phyloP scores from a whole-genome alignment of 2,329 filamentous ascomycete species.

The Hymenoscyphus infarciens region DNA sequence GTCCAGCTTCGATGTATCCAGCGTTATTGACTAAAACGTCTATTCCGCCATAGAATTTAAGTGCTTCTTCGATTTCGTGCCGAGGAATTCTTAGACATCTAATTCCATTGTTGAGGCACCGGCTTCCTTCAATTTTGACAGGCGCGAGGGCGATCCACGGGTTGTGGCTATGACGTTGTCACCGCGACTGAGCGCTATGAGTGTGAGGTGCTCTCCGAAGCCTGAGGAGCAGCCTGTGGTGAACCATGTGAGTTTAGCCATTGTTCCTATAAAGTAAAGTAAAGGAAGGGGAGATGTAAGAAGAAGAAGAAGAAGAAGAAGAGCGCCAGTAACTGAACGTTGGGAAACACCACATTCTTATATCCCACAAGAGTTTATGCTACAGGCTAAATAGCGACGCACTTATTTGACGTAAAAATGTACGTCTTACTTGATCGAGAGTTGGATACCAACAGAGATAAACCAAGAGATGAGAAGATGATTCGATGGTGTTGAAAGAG shows the following conservation, averaged over 20 bases:
- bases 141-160: conserved; percentile 36
- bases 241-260: conserved; percentile 21
- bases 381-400: too few relatives aligned
- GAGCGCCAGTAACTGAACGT: too few relatives aligned
- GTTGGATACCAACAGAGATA: too few relatives aligned
- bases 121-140: conserved; percentile 37
- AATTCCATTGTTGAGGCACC: conserved; percentile 43
- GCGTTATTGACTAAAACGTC: conserved; percentile 40
- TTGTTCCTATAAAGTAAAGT: too few relatives aligned
- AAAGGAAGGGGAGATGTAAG: too few relatives aligned
- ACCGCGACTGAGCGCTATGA: conserved; percentile 40
- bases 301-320: too few relatives aligned
- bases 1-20: conserved; percentile 26
- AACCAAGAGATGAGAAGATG: too few relatives aligned
- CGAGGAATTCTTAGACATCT: conserved; percentile 44
- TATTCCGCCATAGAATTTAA: conserved; percentile 31
- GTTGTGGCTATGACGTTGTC: conserved; percentile 48
- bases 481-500: too few relatives aligned
- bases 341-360: too few relatives aligned
- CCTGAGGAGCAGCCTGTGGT: conserved; percentile 23
- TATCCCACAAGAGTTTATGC: too few relatives aligned
- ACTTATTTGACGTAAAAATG: too few relatives aligned
- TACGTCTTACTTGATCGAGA: too few relatives aligned
- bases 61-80: conserved; percentile 36
- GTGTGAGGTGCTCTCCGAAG: conserved; percentile 19